Evolutionary conservation across 2,329 filamentous ascomycete genomes (phyloP).

Genomic region (Cercospora nicotianae): DNA sequence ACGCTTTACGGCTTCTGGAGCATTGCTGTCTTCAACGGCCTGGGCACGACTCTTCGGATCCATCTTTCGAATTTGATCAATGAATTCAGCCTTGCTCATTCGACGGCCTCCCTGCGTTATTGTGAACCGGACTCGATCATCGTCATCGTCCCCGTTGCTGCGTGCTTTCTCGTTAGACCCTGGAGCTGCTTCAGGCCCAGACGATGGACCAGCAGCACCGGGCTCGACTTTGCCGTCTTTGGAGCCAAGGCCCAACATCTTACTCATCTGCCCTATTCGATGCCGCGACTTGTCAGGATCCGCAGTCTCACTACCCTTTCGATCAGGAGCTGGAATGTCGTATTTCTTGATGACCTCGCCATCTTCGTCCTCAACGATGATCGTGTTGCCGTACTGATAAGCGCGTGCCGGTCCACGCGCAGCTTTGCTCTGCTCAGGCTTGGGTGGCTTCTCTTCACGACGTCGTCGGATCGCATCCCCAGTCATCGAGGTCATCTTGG

Average conservation of each 20-base stretch:
- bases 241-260: conserved; percentile 50
- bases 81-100: conserved; percentile 79
- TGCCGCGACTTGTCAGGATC: conserved; percentile 42
- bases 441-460: conserved; percentile 38
- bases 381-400: conserved; percentile 84
- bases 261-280: conserved; percentile 54
- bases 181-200: conserved; percentile 14
- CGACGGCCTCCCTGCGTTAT: conserved; percentile 70
- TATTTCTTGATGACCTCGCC: conserved; percentile 86
- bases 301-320: conserved; percentile 38
- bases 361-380: conserved; percentile 84
- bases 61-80: conserved; percentile 69
- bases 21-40: conserved; percentile 50
- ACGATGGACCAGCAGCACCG: conserved; percentile 21
- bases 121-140: conserved; percentile 72
- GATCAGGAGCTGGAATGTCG: conserved; percentile 61
- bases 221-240: conserved; percentile 33
- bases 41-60: conserved; percentile 64
- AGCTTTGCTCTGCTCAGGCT: conserved; percentile 45
- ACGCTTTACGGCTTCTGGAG: conserved; percentile 49
- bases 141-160: conserved; percentile 56
- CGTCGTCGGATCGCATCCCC: conserved; percentile 47
- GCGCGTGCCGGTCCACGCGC: conserved; percentile 73
- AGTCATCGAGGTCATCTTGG: conserved; percentile 43
- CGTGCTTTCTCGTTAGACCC: conserved; percentile 20